Percentiles rank a stretch among this genome's conserved stretches.
Conservation (phyloP, 257 asterid species). For the Solanum neorickii region DNA sequence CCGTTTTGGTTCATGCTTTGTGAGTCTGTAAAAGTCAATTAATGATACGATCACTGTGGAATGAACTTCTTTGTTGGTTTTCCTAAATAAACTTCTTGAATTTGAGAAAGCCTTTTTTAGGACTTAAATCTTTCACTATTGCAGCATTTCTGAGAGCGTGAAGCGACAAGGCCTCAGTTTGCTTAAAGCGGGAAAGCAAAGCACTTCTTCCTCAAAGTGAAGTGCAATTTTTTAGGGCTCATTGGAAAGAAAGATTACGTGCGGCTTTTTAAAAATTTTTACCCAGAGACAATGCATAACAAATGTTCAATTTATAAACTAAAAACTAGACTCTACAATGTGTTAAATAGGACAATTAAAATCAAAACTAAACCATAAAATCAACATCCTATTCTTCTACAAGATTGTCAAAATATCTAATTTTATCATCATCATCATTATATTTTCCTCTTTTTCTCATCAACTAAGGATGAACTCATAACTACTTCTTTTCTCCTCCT, state of each 20-base stretch:
- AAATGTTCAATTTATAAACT: background rate
- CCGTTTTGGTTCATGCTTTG: background rate
- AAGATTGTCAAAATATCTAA: background rate
- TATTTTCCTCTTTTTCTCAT: background rate
- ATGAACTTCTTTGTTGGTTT: background rate
- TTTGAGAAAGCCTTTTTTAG: background rate
- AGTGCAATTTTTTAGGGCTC: background rate
- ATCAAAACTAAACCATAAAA: background rate
- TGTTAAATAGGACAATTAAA: background rate
- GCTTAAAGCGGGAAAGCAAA: background rate
- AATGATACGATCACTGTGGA: background rate
- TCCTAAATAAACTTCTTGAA: background rate
- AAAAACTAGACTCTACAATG: background rate
- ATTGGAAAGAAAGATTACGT: background rate
- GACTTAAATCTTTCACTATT: background rate
- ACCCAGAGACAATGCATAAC: background rate
- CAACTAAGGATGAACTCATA: background rate
- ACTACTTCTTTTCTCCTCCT: background rate
- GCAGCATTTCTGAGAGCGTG: background rate
- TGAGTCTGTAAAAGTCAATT: background rate
- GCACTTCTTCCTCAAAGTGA: background rate
- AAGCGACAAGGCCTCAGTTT: background rate
- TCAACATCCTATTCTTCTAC: background rate
- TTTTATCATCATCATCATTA: background rate
- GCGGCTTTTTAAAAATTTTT: background rate